Evolutionary conservation across 2,329 filamentous ascomycete species (phyloP).

Genomic region (Ilyonectria sp.): DNA sequence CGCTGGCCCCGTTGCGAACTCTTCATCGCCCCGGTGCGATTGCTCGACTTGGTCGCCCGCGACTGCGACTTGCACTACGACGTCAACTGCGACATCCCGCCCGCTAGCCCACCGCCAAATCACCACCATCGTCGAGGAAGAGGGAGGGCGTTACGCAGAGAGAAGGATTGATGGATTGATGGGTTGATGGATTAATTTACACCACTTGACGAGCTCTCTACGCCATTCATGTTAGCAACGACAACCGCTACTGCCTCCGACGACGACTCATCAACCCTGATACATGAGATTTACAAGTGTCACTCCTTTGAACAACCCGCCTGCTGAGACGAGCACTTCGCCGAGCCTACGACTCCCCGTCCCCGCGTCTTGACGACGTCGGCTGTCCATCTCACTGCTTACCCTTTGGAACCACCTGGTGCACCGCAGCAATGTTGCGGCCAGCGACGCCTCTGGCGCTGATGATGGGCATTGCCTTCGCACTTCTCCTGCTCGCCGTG

Average conservation of each 20-base stretch:
- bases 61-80: conserved; percentile 2
- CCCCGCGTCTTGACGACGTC: conserved; percentile 44
- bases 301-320: conserved; percentile 13
- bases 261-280: conserved; percentile 14
- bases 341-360: conserved; percentile 14
- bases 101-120: not conserved
- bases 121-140: not conserved
- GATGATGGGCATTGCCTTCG: conserved; percentile 88
- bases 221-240: conserved; percentile 20
- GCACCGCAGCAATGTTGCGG: conserved; percentile 79
- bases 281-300: conserved; percentile 12
- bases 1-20: conserved; percentile 25
- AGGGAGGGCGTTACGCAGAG: not conserved
- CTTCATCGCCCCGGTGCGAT: conserved; percentile 7
- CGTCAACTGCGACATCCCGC: not conserved
- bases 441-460: conserved; percentile 93
- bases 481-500: conserved; percentile 85
- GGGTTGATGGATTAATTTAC: conserved; percentile 6
- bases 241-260: conserved; percentile 20
- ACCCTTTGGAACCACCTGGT: conserved; percentile 38
- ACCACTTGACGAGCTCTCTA: conserved; percentile 10
- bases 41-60: conserved; percentile 2
- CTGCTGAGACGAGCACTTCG: conserved; percentile 14
- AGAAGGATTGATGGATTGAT: conserved; percentile 16
- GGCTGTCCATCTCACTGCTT: conserved; percentile 33